Evolutionary conservation across 2,329 filamentous ascomycete species (phyloP).

Genomic region (Tolypocladium guangdongense): DNA sequence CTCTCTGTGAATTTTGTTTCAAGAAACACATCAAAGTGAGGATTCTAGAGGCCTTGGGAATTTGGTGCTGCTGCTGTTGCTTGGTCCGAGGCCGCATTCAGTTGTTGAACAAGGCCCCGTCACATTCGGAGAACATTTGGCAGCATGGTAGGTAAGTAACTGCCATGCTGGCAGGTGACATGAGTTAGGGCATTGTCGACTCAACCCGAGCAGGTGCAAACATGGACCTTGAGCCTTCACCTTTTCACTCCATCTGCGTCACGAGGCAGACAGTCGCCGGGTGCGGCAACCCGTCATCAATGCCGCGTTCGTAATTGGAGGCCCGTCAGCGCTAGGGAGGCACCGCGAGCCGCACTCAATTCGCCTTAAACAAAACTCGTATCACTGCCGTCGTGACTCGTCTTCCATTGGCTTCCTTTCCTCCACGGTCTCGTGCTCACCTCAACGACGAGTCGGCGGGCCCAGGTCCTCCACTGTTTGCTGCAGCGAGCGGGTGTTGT

Average conservation of each 20-base stretch:
- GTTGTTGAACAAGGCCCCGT: too few species aligned
- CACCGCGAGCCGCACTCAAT: background rate
- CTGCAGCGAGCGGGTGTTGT: background rate
- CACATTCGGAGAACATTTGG: too few species aligned
- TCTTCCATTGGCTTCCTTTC: background rate
- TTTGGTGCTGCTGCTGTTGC: too few species aligned
- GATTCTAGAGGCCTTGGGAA: too few species aligned
- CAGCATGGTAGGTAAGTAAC: too few species aligned
- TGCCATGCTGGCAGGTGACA: too few species aligned
- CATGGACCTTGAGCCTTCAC: background rate
- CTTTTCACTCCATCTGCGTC: background rate
- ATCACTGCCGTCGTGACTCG: too few species aligned
- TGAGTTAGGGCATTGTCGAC: too few species aligned
- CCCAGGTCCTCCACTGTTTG: background rate
- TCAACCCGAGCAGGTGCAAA: background rate
- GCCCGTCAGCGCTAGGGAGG: background rate
- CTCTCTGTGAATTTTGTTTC: too few species aligned
- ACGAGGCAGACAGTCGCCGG: background rate
- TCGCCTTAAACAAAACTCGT: too few species aligned
- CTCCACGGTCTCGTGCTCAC: background rate
- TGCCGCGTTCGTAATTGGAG: background rate
- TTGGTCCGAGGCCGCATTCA: too few species aligned
- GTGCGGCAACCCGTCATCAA: background rate
- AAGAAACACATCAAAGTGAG: too few species aligned
- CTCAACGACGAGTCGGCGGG: background rate